Conservation (phyloP, 371 early-diverging fungal genomes). For the Mortierella sp. region DNA sequence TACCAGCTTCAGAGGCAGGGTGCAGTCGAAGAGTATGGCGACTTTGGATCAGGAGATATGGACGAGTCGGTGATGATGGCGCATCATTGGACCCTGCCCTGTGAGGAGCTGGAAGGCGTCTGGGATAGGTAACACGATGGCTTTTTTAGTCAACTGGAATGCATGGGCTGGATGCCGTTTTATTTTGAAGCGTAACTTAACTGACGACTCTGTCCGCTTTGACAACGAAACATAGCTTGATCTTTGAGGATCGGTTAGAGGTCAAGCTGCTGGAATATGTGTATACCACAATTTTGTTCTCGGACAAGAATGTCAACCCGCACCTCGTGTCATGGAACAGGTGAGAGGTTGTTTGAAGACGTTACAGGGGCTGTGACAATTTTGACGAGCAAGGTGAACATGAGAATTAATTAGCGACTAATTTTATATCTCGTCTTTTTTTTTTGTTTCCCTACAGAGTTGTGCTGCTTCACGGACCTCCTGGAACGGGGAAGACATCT, state of each 20-base stretch:
- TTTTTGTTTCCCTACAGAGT: constrained; percentile 45
- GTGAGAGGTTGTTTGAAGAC: constrained; percentile 20
- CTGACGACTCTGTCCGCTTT: background rate
- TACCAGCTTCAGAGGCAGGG: constrained; percentile 59
- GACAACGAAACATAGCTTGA: constrained; percentile 45
- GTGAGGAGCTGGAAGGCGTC: constrained; percentile 62
- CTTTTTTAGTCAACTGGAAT: too few relatives aligned
- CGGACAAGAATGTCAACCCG: constrained; percentile 65
- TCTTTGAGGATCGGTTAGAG: constrained; percentile 67
- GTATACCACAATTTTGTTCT: constrained; percentile 68
- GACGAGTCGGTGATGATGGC: constrained; percentile 52
- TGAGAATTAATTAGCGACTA: background rate
- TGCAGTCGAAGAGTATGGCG: constrained; percentile 51
- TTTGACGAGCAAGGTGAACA: background rate
- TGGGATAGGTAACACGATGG: constrained; percentile 63
- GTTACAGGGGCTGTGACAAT: constrained; percentile 46
- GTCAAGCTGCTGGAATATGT: constrained; percentile 66
- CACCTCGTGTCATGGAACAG: constrained; percentile 67
- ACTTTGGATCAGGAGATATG: background rate
- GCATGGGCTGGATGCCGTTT: too few relatives aligned
- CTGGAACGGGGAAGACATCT: constrained; percentile 82
- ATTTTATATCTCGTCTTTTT: background rate
- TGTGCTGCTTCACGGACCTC: constrained; percentile 76
- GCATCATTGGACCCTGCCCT: constrained; percentile 55
- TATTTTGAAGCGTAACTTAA: background rate